Evolutionary conservation across 192 early-diverging fungal genomes (phyloP), one percentile per base, ranked within the genome.

Genomic region (Martensiomyces pterosporus): DNA sequence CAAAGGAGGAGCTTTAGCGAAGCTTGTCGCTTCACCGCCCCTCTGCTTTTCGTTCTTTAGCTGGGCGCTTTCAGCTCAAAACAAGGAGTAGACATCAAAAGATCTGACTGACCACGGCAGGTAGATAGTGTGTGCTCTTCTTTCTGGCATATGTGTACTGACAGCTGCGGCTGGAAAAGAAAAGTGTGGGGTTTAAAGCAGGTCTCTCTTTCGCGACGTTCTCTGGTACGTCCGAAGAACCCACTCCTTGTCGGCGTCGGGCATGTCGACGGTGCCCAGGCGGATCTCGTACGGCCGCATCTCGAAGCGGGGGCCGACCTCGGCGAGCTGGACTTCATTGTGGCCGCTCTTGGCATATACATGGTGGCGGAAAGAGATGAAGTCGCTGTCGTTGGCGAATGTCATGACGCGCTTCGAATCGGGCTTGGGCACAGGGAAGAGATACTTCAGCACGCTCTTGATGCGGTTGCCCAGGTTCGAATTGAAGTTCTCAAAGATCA

Each of bases 251-350:
- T 99, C 96, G 24, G 96, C 96, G 38, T 93, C 88, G 35, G 83
- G 81, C 53, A 94, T 81, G 42, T 99, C 96, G 19, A 91, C 85
- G 0, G 96, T 99, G 47, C 93, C 94, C 42, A 96, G 65, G 52
- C 90, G 85, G 75, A 99, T 97, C 64, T 99, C 91, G 64, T 93
- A 99, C 38, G 88, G 76, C 71, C 88, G 80, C 93, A 97, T 92
- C 75, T 99, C 96, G 63, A 99, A 99, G 36, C 96, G 82, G 33
- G 96, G 96, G 6, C 96, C 96, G 16, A 99, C 96, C 62, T 99
- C 96, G 25, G 89, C 91, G 43, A 99, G 72, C 60, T 94, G 84
- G 5, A 94, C 91, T 47, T 96, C 87, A 47, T 89, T 90, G 62
- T 87, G 86, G 37, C 80, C 81, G 39, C 85, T 81, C 78, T 94